phyloP scores from a whole-genome alignment of 805 yeast species.

The Yamadazyma ubonensis region DNA sequence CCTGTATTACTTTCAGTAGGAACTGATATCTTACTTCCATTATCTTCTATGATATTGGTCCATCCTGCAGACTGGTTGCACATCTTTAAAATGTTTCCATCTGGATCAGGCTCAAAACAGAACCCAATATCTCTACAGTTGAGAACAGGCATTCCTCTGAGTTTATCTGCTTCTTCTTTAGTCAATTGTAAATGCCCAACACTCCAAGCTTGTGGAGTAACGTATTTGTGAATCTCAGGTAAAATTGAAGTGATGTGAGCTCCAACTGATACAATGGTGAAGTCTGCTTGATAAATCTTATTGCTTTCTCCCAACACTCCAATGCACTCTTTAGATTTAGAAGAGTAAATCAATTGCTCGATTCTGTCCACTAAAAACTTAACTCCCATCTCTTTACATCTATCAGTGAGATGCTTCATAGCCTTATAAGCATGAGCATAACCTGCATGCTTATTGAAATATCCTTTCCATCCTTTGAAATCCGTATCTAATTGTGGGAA shows the following conservation, averaged over 20 bases:
- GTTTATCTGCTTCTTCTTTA: slow-evolving; percentile 11
- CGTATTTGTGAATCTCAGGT: slow-evolving; percentile 10
- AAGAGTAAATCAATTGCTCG: slow-evolving; percentile 5
- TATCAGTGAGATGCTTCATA: slow-evolving; percentile 25
- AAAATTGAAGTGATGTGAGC: slow-evolving; percentile 14
- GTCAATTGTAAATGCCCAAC: slow-evolving; percentile 14
- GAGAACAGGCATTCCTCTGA: slow-evolving; percentile 14
- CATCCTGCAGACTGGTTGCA: slow-evolving; percentile 16
- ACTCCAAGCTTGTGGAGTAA: slow-evolving; percentile 16
- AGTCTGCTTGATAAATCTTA: slow-evolving; percentile 11
- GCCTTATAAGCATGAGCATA: slow-evolving; percentile 44
- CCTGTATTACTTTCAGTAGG: slow-evolving; percentile 16
- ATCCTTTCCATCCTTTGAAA: slow-evolving; percentile 17
- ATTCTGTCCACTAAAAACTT: slow-evolving; percentile 15
- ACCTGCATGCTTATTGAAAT: slow-evolving; percentile 43
- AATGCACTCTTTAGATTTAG: slow-evolving; percentile 3
- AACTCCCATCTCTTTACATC: slow-evolving; percentile 15
- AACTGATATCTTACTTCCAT: slow-evolving; percentile 6
- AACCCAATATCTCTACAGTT: slow-evolving; percentile 16
- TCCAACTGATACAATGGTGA: slow-evolving; percentile 14
- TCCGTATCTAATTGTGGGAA: slow-evolving; percentile 19
- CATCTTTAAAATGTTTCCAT: slow-evolving; percentile 14
- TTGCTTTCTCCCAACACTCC: slow-evolving; percentile 9
- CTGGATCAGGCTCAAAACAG: slow-evolving; percentile 16
- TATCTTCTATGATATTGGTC: slow-evolving; percentile 3